Evolutionary conservation across 495 filamentous ascomycete species (phyloP).

Genomic region (Neurospora sp.): DNA sequence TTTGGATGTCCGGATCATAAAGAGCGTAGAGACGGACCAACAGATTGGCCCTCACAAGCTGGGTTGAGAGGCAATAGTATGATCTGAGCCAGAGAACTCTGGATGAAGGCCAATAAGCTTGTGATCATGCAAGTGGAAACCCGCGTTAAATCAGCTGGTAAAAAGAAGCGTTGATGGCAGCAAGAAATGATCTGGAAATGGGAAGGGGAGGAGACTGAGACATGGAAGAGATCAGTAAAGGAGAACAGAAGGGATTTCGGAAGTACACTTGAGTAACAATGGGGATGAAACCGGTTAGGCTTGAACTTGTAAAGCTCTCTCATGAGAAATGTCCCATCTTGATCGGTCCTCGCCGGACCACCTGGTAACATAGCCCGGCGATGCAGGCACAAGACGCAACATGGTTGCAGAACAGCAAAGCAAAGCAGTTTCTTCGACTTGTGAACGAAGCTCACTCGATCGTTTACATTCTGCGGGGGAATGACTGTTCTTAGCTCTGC

Average conservation of each 20-base stretch:
- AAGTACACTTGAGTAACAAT: neutral
- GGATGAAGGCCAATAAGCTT: neutral
- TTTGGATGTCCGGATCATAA: constrained; percentile 3
- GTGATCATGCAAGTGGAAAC: neutral
- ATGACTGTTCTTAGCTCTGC: neutral
- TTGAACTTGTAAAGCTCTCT: neutral
- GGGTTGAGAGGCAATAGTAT: neutral
- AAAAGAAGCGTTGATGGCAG: neutral
- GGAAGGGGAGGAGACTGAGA: neutral
- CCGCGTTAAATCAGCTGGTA: neutral
- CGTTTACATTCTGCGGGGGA: neutral
- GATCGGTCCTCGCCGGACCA: neutral
- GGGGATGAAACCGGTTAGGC: neutral
- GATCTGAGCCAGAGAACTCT: neutral
- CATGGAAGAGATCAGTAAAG: neutral
- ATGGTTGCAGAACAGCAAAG: neutral
- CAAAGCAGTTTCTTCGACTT: neutral
- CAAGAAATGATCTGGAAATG: neutral
- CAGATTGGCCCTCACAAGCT: neutral
- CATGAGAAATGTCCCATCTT: neutral
- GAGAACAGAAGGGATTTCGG: neutral
- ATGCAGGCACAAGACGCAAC: neutral
- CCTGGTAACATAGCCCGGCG: neutral
- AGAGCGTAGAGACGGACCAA: neutral
- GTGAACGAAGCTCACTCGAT: neutral